Evolutionary conservation across 2,329 filamentous ascomycete species (phyloP).

Genomic region (Madurella mycetomatis): DNA sequence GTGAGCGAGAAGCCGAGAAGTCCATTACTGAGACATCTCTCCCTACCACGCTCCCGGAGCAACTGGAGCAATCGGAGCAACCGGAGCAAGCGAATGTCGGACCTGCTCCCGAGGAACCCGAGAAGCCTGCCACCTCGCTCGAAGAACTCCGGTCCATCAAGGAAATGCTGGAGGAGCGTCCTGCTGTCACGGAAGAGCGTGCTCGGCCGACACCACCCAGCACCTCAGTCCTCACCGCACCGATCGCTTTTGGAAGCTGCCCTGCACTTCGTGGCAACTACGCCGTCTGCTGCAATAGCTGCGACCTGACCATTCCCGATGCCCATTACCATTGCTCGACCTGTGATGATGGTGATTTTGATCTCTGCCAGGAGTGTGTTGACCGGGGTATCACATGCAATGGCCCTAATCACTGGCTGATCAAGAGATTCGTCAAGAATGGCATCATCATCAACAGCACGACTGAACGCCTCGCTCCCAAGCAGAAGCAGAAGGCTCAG

Average conservation of each 20-base stretch:
- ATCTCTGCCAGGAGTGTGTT: slow-evolving; percentile 80
- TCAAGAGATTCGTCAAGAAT: slow-evolving; percentile 78
- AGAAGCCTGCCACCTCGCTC: slow-evolving; percentile 15
- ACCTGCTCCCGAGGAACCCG: background rate
- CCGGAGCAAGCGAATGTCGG: background rate
- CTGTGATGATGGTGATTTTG: slow-evolving; percentile 90
- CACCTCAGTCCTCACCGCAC: background rate
- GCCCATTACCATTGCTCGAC: slow-evolving; percentile 92
- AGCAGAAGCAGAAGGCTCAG: slow-evolving; percentile 36
- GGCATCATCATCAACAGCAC: slow-evolving; percentile 79
- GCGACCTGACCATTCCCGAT: slow-evolving; percentile 71
- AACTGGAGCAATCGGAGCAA: slow-evolving; percentile 10
- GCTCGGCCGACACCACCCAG: background rate
- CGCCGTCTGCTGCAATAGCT: slow-evolving; percentile 92
- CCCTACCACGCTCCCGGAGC: slow-evolving; percentile 16
- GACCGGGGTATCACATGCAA: slow-evolving; percentile 71
- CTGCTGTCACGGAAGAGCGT: background rate
- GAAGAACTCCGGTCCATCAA: slow-evolving; percentile 19
- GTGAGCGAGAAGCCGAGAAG: slow-evolving; percentile 22
- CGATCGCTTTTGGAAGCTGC: background rate
- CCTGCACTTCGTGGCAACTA: slow-evolving; percentile 46
- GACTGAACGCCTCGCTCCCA: slow-evolving; percentile 73
- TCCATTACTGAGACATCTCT: slow-evolving; percentile 17
- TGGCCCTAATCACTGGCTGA: slow-evolving; percentile 81
- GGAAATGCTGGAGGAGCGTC: background rate